phyloP scores from a whole-genome alignment of 202 grass and related monocot genomes.

The Brachypodium distachyon region DNA sequence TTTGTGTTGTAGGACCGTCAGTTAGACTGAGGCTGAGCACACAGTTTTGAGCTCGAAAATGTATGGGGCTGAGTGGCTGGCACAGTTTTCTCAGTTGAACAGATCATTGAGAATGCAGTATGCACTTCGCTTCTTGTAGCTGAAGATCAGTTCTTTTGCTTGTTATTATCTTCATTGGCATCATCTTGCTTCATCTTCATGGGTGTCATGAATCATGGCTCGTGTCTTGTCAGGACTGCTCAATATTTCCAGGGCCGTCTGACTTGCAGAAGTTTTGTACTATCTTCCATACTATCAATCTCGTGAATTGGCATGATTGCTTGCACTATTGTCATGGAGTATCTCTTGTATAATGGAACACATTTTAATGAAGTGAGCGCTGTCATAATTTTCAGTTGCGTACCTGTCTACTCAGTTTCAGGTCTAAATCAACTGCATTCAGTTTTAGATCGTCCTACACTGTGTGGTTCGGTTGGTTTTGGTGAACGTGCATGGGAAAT shows the following conservation, averaged over 20 bases:
- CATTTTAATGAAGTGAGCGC: not conserved
- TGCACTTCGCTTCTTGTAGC: not conserved
- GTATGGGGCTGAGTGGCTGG: not conserved
- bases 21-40: not conserved
- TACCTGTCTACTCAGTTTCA: too few species aligned
- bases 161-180: not conserved
- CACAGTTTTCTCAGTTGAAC: not conserved
- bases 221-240: not conserved
- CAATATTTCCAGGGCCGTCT: not conserved
- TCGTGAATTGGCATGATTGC: not conserved
- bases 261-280: not conserved
- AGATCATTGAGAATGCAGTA: not conserved
- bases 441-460: not conserved
- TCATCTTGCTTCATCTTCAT: not conserved
- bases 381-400: not conserved
- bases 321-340: not conserved
- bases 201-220: not conserved
- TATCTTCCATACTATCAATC: not conserved
- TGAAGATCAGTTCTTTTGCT: not conserved
- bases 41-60: slow-evolving; percentile 7
- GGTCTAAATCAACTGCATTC: too few species aligned
- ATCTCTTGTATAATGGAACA: not conserved
- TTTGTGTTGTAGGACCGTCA: not conserved
- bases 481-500: not conserved
- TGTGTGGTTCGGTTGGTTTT: not conserved